A percentile compares a stretch with the other conserved stretches of the same genome.
These are phyloP conservation scores for Coprinopsis cinerea DNA, from an alignment of 768 basidiomycete genomes.

Conservation along the genomic window DNA sequence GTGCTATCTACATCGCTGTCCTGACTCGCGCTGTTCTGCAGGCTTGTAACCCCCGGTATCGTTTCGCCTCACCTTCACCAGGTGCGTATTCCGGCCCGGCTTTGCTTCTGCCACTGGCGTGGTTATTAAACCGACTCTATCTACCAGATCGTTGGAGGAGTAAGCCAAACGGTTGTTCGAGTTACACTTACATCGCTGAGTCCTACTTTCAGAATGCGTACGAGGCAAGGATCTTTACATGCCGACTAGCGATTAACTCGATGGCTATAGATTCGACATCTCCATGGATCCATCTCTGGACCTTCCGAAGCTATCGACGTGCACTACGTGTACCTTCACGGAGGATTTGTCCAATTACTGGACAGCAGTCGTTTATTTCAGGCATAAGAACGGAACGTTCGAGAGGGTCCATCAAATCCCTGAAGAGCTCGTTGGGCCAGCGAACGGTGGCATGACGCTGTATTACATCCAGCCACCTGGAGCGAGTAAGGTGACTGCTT, in stretches of 20 bases:
- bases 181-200: not conserved
- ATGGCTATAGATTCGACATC: not conserved
- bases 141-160: conserved; percentile 7
- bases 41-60: conserved; percentile 6
- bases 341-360: not conserved
- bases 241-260: not conserved
- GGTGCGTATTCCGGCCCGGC: not conserved
- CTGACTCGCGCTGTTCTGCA: not conserved
- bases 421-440: conserved; percentile 16
- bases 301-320: not conserved
- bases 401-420: conserved; percentile 17
- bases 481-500: conserved; percentile 13
- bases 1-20: not conserved
- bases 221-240: not conserved
- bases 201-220: conserved; percentile 4
- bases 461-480: conserved; percentile 18
- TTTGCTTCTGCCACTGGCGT: not conserved
- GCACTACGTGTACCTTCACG: not conserved
- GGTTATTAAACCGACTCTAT: not conserved
- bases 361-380: not conserved
- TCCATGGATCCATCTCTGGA: not conserved
- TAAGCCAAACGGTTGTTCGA: not conserved
- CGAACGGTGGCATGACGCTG: conserved; percentile 19
- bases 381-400: not conserved
- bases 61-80: conserved; percentile 9